Evolutionary conservation across 768 basidiomycete genomes (phyloP).

Genomic region (Suillus luteus): DNA sequence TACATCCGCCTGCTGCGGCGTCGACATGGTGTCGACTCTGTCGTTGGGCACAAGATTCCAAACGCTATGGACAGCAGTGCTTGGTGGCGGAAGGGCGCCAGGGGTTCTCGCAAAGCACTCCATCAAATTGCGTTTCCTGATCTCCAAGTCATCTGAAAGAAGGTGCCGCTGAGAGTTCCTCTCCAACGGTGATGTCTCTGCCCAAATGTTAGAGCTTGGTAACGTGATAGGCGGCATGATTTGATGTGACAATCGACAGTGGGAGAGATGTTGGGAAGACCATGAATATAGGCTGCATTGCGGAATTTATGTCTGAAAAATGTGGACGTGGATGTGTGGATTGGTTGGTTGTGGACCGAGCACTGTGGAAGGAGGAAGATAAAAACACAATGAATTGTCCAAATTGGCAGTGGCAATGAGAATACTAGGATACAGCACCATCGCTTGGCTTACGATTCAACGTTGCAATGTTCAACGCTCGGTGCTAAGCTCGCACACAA

Average conservation of each 20-base stretch:
- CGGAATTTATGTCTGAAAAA: constrained; percentile 20
- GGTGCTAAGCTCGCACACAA: too few species aligned
- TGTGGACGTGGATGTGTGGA: constrained; percentile 1
- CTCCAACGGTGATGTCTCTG: constrained; percentile 12
- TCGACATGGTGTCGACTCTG: constrained; percentile 16
- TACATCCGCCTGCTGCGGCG: constrained; percentile 11
- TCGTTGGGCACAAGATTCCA: constrained; percentile 32
- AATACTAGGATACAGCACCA: constrained; percentile 2
- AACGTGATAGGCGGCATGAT: constrained; percentile 13
- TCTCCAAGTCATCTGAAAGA: constrained; percentile 18
- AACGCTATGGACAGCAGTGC: constrained; percentile 18
- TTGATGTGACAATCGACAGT: neutral
- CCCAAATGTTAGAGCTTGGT: neutral
- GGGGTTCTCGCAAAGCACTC: constrained; percentile 16
- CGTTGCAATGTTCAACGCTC: too few species aligned
- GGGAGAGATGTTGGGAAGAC: neutral
- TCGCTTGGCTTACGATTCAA: too few species aligned
- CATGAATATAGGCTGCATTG: neutral
- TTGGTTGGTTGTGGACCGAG: constrained; percentile 24
- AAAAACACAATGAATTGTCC: constrained; percentile 26
- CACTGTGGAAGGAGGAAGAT: constrained; percentile 9
- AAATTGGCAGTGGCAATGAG: constrained; percentile 14
- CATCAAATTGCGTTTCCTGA: constrained; percentile 21
- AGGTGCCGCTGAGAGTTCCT: constrained; percentile 15
- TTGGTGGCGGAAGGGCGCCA: constrained; percentile 22